phyloP scores from a whole-genome alignment of 306 rosid species.

The Vigna nakashimae region DNA sequence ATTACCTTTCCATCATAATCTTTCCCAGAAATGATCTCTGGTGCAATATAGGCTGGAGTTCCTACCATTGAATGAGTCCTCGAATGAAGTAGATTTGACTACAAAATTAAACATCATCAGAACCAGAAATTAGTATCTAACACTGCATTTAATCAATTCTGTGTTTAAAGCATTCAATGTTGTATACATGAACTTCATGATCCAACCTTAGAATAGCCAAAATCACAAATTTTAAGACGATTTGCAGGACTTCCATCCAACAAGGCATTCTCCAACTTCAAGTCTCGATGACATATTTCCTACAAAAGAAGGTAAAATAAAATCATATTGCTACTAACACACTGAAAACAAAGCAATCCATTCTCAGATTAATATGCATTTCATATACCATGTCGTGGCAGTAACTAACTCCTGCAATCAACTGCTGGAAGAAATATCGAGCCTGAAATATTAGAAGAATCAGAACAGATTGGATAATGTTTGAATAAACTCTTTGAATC shows the following conservation, averaged over 20 bases:
- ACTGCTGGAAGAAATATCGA: slow-evolving; percentile 74
- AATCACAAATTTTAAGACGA: slow-evolving; percentile 75
- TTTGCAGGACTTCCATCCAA: slow-evolving; percentile 73
- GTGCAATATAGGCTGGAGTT: slow-evolving; percentile 78
- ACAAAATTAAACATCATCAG: slow-evolving; percentile 42
- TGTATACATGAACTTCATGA: slow-evolving; percentile 1
- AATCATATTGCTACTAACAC: not conserved
- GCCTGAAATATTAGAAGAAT: slow-evolving; percentile 53
- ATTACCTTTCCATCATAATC: slow-evolving; percentile 80
- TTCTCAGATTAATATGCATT: not conserved
- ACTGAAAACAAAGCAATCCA: not conserved
- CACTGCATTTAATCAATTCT: not conserved
- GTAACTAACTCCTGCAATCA: slow-evolving; percentile 69
- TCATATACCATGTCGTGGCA: slow-evolving; percentile 63
- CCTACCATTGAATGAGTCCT: slow-evolving; percentile 69
- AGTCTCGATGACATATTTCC: slow-evolving; percentile 80
- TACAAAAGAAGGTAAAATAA: slow-evolving; percentile 25
- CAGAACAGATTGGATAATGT: too few species aligned
- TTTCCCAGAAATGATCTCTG: slow-evolving; percentile 70
- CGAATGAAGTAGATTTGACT: slow-evolving; percentile 73
- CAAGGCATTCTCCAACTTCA: slow-evolving; percentile 70
- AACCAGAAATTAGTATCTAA: not conserved
- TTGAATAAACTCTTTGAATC: too few species aligned
- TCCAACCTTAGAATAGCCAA: slow-evolving; percentile 77
- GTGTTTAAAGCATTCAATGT: slow-evolving; percentile 28